Evolutionary conservation across 768 basidiomycete species (phyloP).

Genomic region (Epithele typhae): DNA sequence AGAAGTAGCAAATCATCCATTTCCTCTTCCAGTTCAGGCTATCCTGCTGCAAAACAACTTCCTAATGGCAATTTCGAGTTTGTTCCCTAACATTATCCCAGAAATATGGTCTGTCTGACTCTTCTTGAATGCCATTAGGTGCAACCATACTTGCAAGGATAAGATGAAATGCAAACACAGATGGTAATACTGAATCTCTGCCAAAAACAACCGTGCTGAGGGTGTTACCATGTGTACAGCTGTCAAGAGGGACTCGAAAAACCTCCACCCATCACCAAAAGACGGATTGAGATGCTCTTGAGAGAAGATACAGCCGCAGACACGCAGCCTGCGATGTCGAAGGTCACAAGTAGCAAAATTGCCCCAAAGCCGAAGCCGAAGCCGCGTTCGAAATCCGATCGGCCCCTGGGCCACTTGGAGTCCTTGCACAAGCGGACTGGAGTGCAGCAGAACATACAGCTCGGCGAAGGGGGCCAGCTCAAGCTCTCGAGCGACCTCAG

Average conservation of each 20-base stretch:
- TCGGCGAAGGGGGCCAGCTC: slow-evolving; percentile 36
- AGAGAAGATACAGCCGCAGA: no score
- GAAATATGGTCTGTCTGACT: not conserved
- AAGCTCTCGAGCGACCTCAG: no score
- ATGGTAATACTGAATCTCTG: slow-evolving; percentile 43
- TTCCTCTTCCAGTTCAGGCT: no score
- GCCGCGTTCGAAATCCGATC: slow-evolving; percentile 19
- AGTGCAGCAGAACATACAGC: slow-evolving; percentile 29
- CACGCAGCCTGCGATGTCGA: not conserved
- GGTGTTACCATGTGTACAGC: slow-evolving; percentile 42
- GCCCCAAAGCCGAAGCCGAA: slow-evolving; percentile 21
- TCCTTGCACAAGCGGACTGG: slow-evolving; percentile 39
- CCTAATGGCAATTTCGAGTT: slow-evolving; percentile 65
- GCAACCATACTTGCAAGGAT: slow-evolving; percentile 78
- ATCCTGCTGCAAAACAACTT: slow-evolving; percentile 33
- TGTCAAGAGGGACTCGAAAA: slow-evolving; percentile 67
- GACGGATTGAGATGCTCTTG: slow-evolving; percentile 18
- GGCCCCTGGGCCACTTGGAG: slow-evolving; percentile 37
- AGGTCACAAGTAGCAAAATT: no score
- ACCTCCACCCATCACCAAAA: slow-evolving; percentile 40
- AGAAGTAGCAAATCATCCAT: no score
- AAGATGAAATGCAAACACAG: slow-evolving; percentile 71
- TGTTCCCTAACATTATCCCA: slow-evolving; percentile 19
- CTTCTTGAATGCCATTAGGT: slow-evolving; percentile 38
- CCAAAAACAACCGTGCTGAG: no score